Evolutionary conservation across 352 stramenopile genomes (phyloP), one percentile per base, ranked within the genome.

Genomic region (Globisporangium cystogenes): DNA sequence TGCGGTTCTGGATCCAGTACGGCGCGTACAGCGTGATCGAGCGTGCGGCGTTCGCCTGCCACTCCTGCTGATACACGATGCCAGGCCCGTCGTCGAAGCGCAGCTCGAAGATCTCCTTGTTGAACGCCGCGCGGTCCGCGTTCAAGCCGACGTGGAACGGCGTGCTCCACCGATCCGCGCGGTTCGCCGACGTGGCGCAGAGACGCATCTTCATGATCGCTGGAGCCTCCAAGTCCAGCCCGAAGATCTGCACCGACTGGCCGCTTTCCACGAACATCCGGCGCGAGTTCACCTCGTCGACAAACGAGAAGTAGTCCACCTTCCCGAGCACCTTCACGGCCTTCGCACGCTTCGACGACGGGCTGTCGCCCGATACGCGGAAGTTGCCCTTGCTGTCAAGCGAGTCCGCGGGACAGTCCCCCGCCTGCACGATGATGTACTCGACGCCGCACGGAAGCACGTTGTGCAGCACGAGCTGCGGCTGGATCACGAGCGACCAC

Each of bases 1-100:
- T 86, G 33, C 79, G 76, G 56, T 95, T 95, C 54, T 91, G 82
- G 56, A 95, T 86, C 85, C 85, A 95, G 57, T 86, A 95, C 6
- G 82, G 85, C 12, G 67, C 71, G 45, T 74, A 92, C 20, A 95
- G 57, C 42, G 74, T 76, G n/a, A 92, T 57, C 7, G 66, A 78
- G 21, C 85, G 80, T 3, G 76, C 66, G 35, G 68, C 55, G 27
- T 90, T 76, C 21, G 59, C 35, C 11, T 76, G 67, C 82, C 82
- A 93, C 48, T 86, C 64, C 27, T 87, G 81, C 3, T 90, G 70
- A 37, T 89, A 72, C 48, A 86, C 57, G 24, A 91, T 74, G 12
- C 61, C 68, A 21, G 85, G 85, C 0, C 79, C 84, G 18, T 86
- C 62, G 18, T 74, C 72, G 52, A 91, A 84, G 18, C 72, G 51